These are phyloP conservation scores for Fagopyrum tataricum DNA, from an alignment of 148 eudicot genomes.

Conservation along the genomic window DNA sequence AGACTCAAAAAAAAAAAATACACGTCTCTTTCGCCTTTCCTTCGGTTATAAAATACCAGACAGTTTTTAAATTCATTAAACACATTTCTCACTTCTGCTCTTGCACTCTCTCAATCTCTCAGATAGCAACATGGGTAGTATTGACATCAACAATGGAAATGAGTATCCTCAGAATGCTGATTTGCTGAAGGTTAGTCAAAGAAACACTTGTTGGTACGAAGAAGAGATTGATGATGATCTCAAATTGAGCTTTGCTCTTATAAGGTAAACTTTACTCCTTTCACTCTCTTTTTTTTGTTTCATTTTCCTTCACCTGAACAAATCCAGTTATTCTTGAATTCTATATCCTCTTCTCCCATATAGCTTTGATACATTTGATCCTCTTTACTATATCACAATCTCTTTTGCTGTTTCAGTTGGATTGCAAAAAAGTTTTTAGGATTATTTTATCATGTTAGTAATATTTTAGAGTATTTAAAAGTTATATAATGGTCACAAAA, in stretches of 20 bases:
- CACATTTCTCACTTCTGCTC: conserved; percentile 16
- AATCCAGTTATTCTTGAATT: too few species aligned
- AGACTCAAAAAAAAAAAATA: too few species aligned
- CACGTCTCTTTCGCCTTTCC: too few species aligned
- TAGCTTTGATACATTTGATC: too few species aligned
- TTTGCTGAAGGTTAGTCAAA: conserved; percentile 31
- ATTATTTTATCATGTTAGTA: too few species aligned
- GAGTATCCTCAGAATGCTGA: conserved; percentile 38
- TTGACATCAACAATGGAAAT: conserved; percentile 37
- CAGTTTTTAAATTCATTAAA: neutral
- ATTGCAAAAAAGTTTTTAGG: too few species aligned
- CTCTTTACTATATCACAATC: too few species aligned
- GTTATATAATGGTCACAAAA: neutral
- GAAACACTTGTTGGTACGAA: conserved; percentile 93
- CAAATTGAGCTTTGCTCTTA: conserved; percentile 89
- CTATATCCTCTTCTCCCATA: too few species aligned
- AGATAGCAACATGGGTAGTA: conserved; percentile 42
- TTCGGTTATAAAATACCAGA: conserved; percentile 17
- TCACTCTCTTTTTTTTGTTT: neutral
- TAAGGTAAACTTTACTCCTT: conserved; percentile 40
- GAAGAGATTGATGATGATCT: conserved; percentile 89
- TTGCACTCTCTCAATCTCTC: neutral
- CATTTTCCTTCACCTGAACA: neutral
- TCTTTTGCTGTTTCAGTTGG: too few species aligned
- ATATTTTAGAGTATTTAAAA: too few species aligned